phyloP scores from a whole-genome alignment of 2,329 filamentous ascomycete species.

The Tricladium varicosporioides region DNA sequence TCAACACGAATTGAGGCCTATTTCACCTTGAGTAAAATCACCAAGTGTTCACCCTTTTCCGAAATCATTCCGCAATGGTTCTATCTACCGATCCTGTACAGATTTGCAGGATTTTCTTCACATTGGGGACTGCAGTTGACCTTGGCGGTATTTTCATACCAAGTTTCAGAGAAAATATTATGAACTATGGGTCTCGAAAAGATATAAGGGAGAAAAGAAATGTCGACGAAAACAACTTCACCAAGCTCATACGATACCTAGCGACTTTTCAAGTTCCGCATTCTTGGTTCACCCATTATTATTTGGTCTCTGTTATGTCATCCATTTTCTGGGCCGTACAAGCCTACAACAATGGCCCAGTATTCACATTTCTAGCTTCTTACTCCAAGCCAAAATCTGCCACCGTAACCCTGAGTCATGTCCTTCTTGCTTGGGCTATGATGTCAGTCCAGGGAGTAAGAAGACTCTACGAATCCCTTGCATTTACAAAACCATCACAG shows the following conservation, averaged over 20 bases:
- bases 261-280: conserved; percentile 64
- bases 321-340: conserved; percentile 75
- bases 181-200: conserved; percentile 33
- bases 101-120: conserved; percentile 31
- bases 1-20: background rate
- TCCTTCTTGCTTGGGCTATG: conserved; percentile 66
- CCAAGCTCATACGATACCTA: conserved; percentile 18
- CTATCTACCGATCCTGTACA: conserved; percentile 26
- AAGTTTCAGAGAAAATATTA: conserved; percentile 28
- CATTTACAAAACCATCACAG: conserved; percentile 58
- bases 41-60: no score
- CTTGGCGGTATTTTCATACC: conserved; percentile 30
- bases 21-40: background rate
- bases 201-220: background rate
- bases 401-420: conserved; percentile 60
- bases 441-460: conserved; percentile 74
- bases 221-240: background rate
- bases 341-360: conserved; percentile 51
- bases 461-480: conserved; percentile 72
- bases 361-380: conserved; percentile 50
- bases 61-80: background rate
- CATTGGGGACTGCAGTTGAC: conserved; percentile 24
- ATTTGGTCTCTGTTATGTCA: conserved; percentile 65
- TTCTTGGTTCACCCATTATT: conserved; percentile 87
- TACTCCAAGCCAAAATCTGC: conserved; percentile 18